Evolutionary conservation across 345 rosid species (phyloP).

Genomic region (Hibiscus mutabilis): DNA sequence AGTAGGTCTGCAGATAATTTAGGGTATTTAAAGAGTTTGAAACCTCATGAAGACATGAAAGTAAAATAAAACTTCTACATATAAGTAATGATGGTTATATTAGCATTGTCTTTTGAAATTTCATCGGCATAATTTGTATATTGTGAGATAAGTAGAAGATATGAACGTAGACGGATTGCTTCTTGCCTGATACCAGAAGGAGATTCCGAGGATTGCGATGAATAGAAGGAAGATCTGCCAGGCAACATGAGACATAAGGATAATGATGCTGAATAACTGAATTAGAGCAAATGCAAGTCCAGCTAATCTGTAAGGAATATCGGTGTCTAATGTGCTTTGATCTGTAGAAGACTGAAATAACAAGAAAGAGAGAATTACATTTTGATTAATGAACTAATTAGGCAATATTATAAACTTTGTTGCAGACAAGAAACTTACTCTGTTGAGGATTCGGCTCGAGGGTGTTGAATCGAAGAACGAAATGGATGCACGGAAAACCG

Average conservation of each 20-base stretch:
- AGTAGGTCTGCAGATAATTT: slow-evolving; percentile 52
- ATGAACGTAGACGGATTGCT: background rate
- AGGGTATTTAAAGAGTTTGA: background rate
- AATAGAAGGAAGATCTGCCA: slow-evolving; percentile 63
- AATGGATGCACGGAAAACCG: slow-evolving; percentile 57
- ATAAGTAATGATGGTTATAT: background rate
- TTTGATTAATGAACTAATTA: background rate
- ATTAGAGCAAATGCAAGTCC: slow-evolving; percentile 68
- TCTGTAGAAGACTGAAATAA: slow-evolving; percentile 56
- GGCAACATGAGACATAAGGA: slow-evolving; percentile 55
- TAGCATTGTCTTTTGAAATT: background rate
- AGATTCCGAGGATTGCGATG: slow-evolving; percentile 44
- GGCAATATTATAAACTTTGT: background rate
- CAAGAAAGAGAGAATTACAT: background rate
- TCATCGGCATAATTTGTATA: background rate
- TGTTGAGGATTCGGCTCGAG: slow-evolving; percentile 54
- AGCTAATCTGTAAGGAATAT: slow-evolving; percentile 67
- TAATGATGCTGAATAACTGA: slow-evolving; percentile 55
- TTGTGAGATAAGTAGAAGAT: background rate
- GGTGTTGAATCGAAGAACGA: slow-evolving; percentile 68
- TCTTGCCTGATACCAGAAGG: slow-evolving; percentile 57
- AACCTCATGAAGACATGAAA: background rate
- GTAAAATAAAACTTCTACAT: background rate
- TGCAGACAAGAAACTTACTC: slow-evolving; percentile 33
- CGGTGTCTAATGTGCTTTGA: slow-evolving; percentile 65